These are phyloP conservation scores for Cryphonectria radicalis DNA, from an alignment of 2,329 filamentous ascomycete genomes.

Conservation along the genomic window DNA sequence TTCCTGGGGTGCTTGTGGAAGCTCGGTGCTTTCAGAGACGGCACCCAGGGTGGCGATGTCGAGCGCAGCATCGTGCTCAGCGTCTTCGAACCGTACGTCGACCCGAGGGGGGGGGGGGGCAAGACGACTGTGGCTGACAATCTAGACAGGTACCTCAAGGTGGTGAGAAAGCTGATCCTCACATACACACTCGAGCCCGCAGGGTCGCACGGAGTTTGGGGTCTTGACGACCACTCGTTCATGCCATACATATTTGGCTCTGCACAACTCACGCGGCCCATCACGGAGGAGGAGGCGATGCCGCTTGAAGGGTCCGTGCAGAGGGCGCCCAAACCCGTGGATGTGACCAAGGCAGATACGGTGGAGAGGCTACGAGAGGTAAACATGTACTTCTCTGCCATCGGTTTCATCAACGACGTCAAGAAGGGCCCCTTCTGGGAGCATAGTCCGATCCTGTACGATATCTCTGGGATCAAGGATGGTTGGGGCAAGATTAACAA, in stretches of 20 bases:
- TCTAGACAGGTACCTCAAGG: conserved; percentile 68
- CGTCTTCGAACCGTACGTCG: conserved; percentile 77
- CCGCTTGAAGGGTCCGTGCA: conserved; percentile 79
- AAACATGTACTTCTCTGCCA: conserved; percentile 93
- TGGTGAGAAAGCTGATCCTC: conserved; percentile 81
- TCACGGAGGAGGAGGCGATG: conserved; percentile 65
- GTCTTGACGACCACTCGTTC: conserved; percentile 96
- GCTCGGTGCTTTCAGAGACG: conserved; percentile 74
- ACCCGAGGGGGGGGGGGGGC: background rate
- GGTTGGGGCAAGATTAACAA: conserved; percentile 99
- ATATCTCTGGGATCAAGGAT: conserved; percentile 86
- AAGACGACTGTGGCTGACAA: conserved; percentile 25
- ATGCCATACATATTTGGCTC: conserved; percentile 94
- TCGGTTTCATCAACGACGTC: conserved; percentile 97
- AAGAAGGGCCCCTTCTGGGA: conserved; percentile 98
- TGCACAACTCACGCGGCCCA: conserved; percentile 81
- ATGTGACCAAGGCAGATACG: conserved; percentile 66
- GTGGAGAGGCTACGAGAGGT: conserved; percentile 67
- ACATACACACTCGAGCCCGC: conserved; percentile 94
- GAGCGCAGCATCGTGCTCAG: conserved; percentile 83
- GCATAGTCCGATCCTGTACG: conserved; percentile 91
- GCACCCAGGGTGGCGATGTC: conserved; percentile 54
- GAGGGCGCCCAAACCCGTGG: conserved; percentile 71
- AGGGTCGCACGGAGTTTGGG: conserved; percentile 97
- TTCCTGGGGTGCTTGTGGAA: conserved; percentile 94